Evolutionary conservation across 2,329 filamentous ascomycete genomes (phyloP), one percentile per base, ranked within the genome.

Genomic region (Penicillium digitatum): DNA sequence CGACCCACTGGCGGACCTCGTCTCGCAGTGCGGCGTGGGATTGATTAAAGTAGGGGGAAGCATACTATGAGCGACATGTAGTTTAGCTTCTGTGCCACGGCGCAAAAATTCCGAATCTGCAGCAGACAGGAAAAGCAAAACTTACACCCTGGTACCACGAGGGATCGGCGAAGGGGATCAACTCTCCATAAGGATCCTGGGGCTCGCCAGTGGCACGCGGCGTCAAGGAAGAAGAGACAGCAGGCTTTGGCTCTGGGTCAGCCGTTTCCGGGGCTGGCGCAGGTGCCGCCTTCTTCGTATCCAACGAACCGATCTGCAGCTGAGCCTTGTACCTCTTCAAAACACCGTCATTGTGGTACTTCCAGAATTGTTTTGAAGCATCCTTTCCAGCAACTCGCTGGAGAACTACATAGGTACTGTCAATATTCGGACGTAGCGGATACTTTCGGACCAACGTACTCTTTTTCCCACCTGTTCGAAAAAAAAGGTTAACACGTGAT

Each of bases 11-110:
- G 69, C 94, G 89, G 57, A 96, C 81, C 79, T 99, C 94, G 62
- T 85, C 87, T 57, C 94, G 90, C 47, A 99, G 87, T 48, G 90
- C 91, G 54, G 86, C 92, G 75, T 99, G 94, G 5, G 90, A 86
- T 76, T 96, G 87, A 77, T 96, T 96, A 82, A 88, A 95, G 82
- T 96, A 97, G 27, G 93, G 90, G 1, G 93, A 96, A 78, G 95
- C 89, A 76, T 96, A 95, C 89, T 95, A 62, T 35, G 11, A 26
- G 27, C 47, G 39, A 29, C 51, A 60, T 27, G 40, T 22, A 38
- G 8, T 34, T 59, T 34, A 64, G 60, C 43, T 52, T 53, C 38
- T n/a, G 20, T 14, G 26, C 40, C 18, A 31, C 29, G 26, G 26
- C 29, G 3, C 14, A 18, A 50, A 12, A 7, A 1, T 4, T 11